These are phyloP conservation scores for Alternaria sp. DNA, from an alignment of 2,329 filamentous ascomycete species.

Conservation along the genomic window DNA sequence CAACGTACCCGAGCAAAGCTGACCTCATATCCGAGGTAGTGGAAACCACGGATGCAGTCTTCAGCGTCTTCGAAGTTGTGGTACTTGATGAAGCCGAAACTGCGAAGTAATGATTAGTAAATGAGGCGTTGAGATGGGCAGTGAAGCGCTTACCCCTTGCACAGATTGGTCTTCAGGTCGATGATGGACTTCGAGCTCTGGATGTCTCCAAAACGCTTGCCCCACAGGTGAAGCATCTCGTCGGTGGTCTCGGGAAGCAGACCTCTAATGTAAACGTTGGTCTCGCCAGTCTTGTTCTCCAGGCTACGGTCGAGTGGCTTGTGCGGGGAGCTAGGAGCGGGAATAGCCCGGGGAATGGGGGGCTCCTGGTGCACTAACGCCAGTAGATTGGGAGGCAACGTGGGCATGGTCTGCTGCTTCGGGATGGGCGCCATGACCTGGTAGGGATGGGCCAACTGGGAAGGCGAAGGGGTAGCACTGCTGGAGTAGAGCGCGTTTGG, in stretches of 20 bases:
- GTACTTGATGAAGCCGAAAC: constrained; percentile 98
- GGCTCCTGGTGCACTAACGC: constrained; percentile 70
- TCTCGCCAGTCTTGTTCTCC: constrained; percentile 92
- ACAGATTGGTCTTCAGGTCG: constrained; percentile 88
- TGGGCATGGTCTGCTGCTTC: constrained; percentile 47
- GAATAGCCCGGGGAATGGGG: constrained; percentile 83
- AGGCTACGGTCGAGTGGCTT: constrained; percentile 93
- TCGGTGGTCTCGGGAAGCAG: constrained; percentile 95
- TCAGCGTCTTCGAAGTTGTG: constrained; percentile 86
- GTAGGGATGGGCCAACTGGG: constrained; percentile 54
- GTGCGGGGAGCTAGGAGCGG: constrained; percentile 83
- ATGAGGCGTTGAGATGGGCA: neutral
- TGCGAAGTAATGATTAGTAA: constrained; percentile 48
- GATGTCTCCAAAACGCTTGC: constrained; percentile 87
- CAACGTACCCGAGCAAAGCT: constrained; percentile 85
- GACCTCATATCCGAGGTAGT: constrained; percentile 93
- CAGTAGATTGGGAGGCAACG: constrained; percentile 54
- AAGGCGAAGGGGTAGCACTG: constrained; percentile 58
- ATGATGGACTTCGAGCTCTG: constrained; percentile 99
- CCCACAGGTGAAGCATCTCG: constrained; percentile 81
- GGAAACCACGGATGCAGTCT: constrained; percentile 94
- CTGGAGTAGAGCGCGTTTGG: constrained; percentile 56
- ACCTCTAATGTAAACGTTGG: constrained; percentile 97
- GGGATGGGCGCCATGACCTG: constrained; percentile 49
- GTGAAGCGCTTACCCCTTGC: constrained; percentile 78